These are phyloP conservation scores for Cordyceps javanica DNA, from an alignment of 2,329 filamentous ascomycete genomes.

Conservation along the genomic window DNA sequence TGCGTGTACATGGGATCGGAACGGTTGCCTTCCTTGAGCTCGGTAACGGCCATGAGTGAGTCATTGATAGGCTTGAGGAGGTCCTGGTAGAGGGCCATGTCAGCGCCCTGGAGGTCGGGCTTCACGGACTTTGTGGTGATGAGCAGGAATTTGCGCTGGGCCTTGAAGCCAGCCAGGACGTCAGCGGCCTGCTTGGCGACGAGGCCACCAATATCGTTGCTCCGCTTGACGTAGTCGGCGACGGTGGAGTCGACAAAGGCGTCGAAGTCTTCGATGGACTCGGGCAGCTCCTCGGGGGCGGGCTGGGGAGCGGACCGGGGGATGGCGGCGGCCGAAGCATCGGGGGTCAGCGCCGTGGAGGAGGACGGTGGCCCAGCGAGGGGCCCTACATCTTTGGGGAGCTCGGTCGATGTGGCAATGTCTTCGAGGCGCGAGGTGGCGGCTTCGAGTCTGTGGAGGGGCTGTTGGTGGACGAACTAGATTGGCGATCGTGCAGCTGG, in stretches of 20 bases:
- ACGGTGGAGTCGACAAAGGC: slow-evolving; percentile 67
- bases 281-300: slow-evolving; percentile 56
- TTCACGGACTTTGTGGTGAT: slow-evolving; percentile 90
- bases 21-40: slow-evolving; percentile 76
- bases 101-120: slow-evolving; percentile 59
- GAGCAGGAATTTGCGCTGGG: slow-evolving; percentile 81
- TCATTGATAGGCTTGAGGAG: slow-evolving; percentile 84
- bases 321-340: slow-evolving; percentile 7
- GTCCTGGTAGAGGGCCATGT: slow-evolving; percentile 62
- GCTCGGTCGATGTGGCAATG: slow-evolving; percentile 73
- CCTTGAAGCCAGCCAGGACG: slow-evolving; percentile 63
- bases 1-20: slow-evolving; percentile 71
- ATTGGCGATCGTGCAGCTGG: background rate
- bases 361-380: slow-evolving; percentile 33
- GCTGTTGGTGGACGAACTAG: slow-evolving; percentile 34
- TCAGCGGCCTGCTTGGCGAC: slow-evolving; percentile 67
- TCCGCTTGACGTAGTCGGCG: slow-evolving; percentile 70
- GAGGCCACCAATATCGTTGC: slow-evolving; percentile 69
- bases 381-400: slow-evolving; percentile 44
- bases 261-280: slow-evolving; percentile 84
- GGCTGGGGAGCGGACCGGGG: slow-evolving; percentile 27
- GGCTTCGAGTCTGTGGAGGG: slow-evolving; percentile 75
- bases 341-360: slow-evolving; percentile 1
- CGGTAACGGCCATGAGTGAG: slow-evolving; percentile 69
- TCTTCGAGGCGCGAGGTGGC: slow-evolving; percentile 94